Evolutionary conservation across 2,329 filamentous ascomycete species (phyloP).

Genomic region (Daldinia sp.): DNA sequence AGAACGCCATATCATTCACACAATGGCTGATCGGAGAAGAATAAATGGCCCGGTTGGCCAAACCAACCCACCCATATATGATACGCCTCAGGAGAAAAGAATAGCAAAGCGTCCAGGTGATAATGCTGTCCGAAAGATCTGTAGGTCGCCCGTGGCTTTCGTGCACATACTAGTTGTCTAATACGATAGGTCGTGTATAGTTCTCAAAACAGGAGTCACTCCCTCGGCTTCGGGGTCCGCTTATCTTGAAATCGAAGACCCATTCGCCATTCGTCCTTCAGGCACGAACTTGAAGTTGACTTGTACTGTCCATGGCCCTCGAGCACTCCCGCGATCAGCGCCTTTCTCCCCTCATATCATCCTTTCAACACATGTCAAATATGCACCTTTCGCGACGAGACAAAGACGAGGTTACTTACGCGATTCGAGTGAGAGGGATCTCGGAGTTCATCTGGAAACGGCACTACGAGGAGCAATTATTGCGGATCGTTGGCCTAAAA

Average conservation of each 20-base stretch:
- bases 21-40: conserved; percentile 86
- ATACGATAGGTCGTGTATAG: conserved; percentile 58
- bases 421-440: conserved; percentile 86
- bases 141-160: conserved; percentile 63
- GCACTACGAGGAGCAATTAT: conserved; percentile 90
- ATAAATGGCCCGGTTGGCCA: conserved; percentile 87
- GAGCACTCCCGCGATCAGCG: conserved; percentile 88
- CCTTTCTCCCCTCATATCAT: conserved; percentile 94
- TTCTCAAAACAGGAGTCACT: conserved; percentile 90
- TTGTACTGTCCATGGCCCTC: conserved; percentile 92
- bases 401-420: conserved; percentile 86
- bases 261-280: conserved; percentile 56
- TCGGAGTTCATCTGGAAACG: conserved; percentile 91
- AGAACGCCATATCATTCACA: conserved; percentile 1
- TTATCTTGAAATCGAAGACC: conserved; percentile 77
- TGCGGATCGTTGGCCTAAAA: conserved; percentile 98
- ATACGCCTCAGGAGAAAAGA: conserved; percentile 58
- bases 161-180: not conserved
- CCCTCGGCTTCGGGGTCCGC: conserved; percentile 95
- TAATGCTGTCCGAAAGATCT: conserved; percentile 85
- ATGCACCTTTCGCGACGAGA: conserved; percentile 91
- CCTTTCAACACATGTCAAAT: conserved; percentile 93
- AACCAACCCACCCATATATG: conserved; percentile 80
- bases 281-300: conserved; percentile 86
- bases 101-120: conserved; percentile 70